These are phyloP conservation scores for Sporothrix variecibatus DNA, from an alignment of 2,329 filamentous ascomycete species.

Conservation along the genomic window DNA sequence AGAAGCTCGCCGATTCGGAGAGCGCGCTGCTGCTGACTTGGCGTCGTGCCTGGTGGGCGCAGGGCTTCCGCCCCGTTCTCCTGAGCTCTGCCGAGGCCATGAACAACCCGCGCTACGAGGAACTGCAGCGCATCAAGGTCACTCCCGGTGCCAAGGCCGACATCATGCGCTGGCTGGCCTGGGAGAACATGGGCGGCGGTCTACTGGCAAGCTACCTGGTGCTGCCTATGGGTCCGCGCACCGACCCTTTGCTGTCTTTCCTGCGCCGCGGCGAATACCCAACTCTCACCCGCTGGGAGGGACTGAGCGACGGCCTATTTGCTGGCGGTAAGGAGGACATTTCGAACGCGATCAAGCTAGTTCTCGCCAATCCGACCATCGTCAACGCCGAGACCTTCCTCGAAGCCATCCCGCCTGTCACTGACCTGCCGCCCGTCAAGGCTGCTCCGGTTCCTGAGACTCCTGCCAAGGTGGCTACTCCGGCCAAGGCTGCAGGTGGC, in stretches of 20 bases:
- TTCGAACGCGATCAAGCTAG: conserved; percentile 61
- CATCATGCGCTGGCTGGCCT: conserved; percentile 84
- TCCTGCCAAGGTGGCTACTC: neutral
- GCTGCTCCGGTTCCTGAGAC: conserved; percentile 9
- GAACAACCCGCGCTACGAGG: conserved; percentile 76
- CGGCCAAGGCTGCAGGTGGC: neutral
- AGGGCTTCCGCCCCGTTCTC: conserved; percentile 85
- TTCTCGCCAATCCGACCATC: conserved; percentile 57
- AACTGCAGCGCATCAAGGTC: conserved; percentile 65
- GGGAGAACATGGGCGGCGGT: conserved; percentile 87
- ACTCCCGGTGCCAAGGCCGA: conserved; percentile 66
- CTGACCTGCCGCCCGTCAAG: conserved; percentile 9
- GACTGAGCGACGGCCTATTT: conserved; percentile 70
- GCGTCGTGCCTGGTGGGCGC: conserved; percentile 93
- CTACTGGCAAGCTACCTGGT: conserved; percentile 77
- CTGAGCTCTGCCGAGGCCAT: conserved; percentile 78
- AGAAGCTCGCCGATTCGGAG: conserved; percentile 69
- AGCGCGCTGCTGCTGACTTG: conserved; percentile 79
- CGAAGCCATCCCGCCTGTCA: conserved; percentile 52
- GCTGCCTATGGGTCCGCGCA: conserved; percentile 77
- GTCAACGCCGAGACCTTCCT: conserved; percentile 64
- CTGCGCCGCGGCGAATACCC: conserved; percentile 77
- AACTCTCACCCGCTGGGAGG: conserved; percentile 71
- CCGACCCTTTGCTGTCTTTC: conserved; percentile 71
- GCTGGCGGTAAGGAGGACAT: conserved; percentile 68